Conservation (phyloP, 345 rosid species). For the Turnera subulata region DNA sequence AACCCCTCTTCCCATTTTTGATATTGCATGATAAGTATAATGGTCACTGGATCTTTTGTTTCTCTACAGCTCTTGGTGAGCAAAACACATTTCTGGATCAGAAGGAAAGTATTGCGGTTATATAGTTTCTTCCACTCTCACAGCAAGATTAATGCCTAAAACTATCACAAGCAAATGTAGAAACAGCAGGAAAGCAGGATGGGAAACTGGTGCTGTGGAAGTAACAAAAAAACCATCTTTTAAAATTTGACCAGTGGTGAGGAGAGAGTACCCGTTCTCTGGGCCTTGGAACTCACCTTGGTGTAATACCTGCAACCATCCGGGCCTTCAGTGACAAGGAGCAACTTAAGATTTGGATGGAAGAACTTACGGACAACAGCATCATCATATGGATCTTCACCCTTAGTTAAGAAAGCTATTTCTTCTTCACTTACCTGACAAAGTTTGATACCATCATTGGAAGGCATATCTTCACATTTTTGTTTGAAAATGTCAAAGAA, state of each 20-base stretch:
- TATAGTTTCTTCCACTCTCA: neutral
- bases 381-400: constrained; percentile 93
- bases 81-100: neutral
- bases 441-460: constrained; percentile 1
- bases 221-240: neutral
- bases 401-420: constrained; percentile 70
- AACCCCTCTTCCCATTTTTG: no score
- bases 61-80: neutral
- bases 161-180: neutral
- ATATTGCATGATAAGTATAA: no score
- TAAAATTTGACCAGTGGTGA: neutral
- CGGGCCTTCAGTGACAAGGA: constrained; percentile 85
- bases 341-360: constrained; percentile 77
- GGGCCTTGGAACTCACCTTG: constrained; percentile 46
- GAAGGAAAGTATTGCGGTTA: no score
- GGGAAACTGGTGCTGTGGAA: neutral
- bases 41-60: no score
- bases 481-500: neutral
- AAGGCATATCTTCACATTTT: neutral
- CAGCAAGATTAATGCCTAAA: neutral
- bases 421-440: constrained; percentile 92
- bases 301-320: constrained; percentile 93
- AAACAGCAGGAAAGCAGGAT: no score
- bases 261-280: constrained; percentile 1
- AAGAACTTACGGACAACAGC: constrained; percentile 63